Evolutionary conservation across 1,284 basidiomycete species (phyloP), one percentile per base, ranked within the genome.

Genomic region (Malassezia globosa): DNA sequence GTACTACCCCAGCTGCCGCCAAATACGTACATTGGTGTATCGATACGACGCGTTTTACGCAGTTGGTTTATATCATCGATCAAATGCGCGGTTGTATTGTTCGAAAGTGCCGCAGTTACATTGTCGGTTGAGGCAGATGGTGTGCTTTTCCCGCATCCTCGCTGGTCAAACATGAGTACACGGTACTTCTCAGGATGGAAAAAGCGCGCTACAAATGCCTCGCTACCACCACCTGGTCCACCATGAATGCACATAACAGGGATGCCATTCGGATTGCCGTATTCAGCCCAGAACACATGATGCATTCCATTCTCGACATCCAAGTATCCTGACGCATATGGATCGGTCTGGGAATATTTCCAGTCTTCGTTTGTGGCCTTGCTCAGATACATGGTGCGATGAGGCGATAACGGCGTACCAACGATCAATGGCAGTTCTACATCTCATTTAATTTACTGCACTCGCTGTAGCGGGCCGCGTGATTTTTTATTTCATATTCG

Each of bases 61-160:
- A 95, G 75, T 62, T 76, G 81, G 71, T 95, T 89, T 11, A 88
- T 82, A 66, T 95, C 90, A 54, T 80, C 82, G 16, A 96, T 87
- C 24, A 95, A 79, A 68, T 90, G 83, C 87, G 87, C 92, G 1
- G 89, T 95, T 2, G 87, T 94, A 73, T 95, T 95, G 55, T 88
- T 82, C 58, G 84, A 81, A 1, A 85, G 73, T 29, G 76, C 83
- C 8, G 87, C 86, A 37, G 58, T 87, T 87, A 0, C 78, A 84
- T 21, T 82, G 85, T 64, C 84, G 83, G n/a, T 89, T 88, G 8
- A 84, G 74, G 8, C 76, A 53, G 56, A 43, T 5, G 41, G 41
- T 3, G 16, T 10, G 21, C 41, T 43, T 19, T 43, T 34, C 8
- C 41, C 41, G 21, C 41, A 43, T 6, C 41, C 41, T 8, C 77